phyloP scores from a whole-genome alignment of 2,329 filamentous ascomycete species.

The Alternaria brassicae region DNA sequence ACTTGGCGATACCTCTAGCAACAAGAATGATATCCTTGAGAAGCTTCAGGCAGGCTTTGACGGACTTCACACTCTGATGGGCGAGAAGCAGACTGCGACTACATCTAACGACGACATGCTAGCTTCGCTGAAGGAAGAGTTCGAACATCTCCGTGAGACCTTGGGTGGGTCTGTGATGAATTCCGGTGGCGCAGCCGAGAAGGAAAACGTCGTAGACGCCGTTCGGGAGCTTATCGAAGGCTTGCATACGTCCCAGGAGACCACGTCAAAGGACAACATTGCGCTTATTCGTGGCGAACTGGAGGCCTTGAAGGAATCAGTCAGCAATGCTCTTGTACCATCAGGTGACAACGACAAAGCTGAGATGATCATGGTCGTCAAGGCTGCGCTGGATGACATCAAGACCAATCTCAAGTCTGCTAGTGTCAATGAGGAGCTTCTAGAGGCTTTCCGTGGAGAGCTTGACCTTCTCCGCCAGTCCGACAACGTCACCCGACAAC shows the following conservation, averaged over 20 bases:
- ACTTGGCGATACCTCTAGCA: constrained; percentile 63
- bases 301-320: constrained; percentile 52
- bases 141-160: constrained; percentile 66
- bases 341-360: constrained; percentile 48
- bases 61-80: constrained; percentile 54
- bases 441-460: constrained; percentile 60
- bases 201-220: constrained; percentile 74
- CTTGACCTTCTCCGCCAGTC: constrained; percentile 58
- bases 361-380: constrained; percentile 52
- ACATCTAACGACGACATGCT: constrained; percentile 55
- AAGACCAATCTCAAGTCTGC: constrained; percentile 36
- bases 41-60: constrained; percentile 63
- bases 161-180: constrained; percentile 61
- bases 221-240: constrained; percentile 60
- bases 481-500: constrained; percentile 50
- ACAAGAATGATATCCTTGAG: constrained; percentile 69
- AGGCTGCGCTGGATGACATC: constrained; percentile 49
- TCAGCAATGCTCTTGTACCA: constrained; percentile 53
- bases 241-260: constrained; percentile 52
- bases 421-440: constrained; percentile 57
- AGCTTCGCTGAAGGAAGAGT: constrained; percentile 63
- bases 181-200: constrained; percentile 57
- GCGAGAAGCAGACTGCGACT: constrained; percentile 36
- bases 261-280: constrained; percentile 52
- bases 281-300: constrained; percentile 54